These are phyloP conservation scores for Orbilia brochopaga DNA, from an alignment of 2,329 filamentous ascomycete genomes.

Conservation along the genomic window DNA sequence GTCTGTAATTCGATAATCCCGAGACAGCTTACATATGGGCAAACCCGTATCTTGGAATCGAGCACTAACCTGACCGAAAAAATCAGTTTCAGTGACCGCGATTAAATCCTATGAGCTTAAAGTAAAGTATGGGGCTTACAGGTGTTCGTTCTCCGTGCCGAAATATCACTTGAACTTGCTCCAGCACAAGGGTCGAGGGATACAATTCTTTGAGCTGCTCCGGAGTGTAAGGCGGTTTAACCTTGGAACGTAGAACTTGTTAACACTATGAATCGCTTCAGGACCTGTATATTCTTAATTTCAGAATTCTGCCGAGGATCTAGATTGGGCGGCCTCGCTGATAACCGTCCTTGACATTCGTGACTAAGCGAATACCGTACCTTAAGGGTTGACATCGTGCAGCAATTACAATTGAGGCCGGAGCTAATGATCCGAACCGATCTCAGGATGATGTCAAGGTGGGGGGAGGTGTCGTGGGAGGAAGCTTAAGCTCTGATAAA, in stretches of 20 bases:
- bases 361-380: slow-evolving; percentile 6
- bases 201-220: slow-evolving; percentile 83
- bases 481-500: no score
- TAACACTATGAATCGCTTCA: not conserved
- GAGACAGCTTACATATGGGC: slow-evolving; percentile 59
- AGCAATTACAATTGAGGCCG: not conserved
- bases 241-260: slow-evolving; percentile 57
- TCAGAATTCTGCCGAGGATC: not conserved
- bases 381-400: slow-evolving; percentile 30
- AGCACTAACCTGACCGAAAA: slow-evolving; percentile 67
- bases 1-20: no score
- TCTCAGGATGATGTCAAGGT: not conserved
- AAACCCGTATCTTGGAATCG: slow-evolving; percentile 81
- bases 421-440: not conserved
- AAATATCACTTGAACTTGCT: slow-evolving; percentile 85
- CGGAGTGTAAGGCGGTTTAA: slow-evolving; percentile 76
- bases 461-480: not conserved
- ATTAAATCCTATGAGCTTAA: not conserved
- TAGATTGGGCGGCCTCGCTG: not conserved
- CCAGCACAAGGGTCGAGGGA: slow-evolving; percentile 77
- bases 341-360: not conserved
- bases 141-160: slow-evolving; percentile 69
- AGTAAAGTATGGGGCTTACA: not conserved
- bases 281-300: not conserved
- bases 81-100: not conserved